phyloP scores from a whole-genome alignment of 441 rosid species.

The Biscutella laevigata region DNA sequence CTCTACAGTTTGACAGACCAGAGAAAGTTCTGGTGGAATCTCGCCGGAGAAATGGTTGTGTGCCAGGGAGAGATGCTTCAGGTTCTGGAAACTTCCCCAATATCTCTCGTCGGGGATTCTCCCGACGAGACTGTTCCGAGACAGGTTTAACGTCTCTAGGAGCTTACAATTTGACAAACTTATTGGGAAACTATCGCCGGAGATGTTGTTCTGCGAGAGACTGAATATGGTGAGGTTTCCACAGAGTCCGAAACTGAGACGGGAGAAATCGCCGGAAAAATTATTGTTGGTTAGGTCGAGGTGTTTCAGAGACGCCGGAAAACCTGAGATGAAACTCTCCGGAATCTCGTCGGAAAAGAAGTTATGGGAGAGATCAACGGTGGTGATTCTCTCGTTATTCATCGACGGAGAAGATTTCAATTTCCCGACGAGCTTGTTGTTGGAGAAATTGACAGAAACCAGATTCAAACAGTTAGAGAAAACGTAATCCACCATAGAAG shows the following conservation, averaged over 20 bases:
- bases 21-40: slow-evolving; percentile 59
- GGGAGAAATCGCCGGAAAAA: slow-evolving; percentile 56
- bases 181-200: slow-evolving; percentile 45
- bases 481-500: slow-evolving; percentile 18
- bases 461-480: slow-evolving; percentile 14
- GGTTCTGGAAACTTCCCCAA: slow-evolving; percentile 38
- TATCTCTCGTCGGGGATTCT: slow-evolving; percentile 46
- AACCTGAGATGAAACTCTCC: slow-evolving; percentile 28
- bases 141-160: slow-evolving; percentile 53
- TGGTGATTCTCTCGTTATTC: slow-evolving; percentile 37
- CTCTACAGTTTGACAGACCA: slow-evolving; percentile 43
- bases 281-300: slow-evolving; percentile 68
- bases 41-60: slow-evolving; percentile 48
- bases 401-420: slow-evolving; percentile 25
- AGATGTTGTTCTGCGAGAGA: slow-evolving; percentile 50
- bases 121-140: slow-evolving; percentile 46
- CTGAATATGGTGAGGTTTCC: slow-evolving; percentile 50
- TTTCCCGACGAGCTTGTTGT: slow-evolving; percentile 37
- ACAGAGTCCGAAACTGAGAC: slow-evolving; percentile 50
- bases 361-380: slow-evolving; percentile 60
- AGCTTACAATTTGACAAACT: slow-evolving; percentile 47
- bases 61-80: slow-evolving; percentile 53
- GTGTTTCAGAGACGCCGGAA: slow-evolving; percentile 38
- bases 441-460: slow-evolving; percentile 8
- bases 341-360: slow-evolving; percentile 53